Evolutionary conservation across 306 rosid genomes (phyloP).

Genomic region (Castanea mollissima): DNA sequence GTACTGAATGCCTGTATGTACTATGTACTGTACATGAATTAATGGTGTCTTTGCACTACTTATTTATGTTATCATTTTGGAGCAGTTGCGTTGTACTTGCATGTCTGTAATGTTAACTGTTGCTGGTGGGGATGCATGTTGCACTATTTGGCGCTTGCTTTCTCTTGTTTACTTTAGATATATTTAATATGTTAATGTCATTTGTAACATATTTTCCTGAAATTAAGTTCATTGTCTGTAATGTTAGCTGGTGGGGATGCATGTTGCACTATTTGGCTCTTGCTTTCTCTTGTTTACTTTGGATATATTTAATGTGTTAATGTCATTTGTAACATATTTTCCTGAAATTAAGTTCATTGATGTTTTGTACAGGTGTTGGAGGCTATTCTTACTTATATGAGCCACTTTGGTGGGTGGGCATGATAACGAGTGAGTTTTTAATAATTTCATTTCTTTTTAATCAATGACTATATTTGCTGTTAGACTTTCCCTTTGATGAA

Average conservation of each 20-base stretch:
- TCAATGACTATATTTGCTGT: neutral
- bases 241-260: neutral
- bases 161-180: neutral
- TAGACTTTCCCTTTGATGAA: neutral
- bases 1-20: neutral
- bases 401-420: slow-evolving; percentile 99
- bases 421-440: slow-evolving; percentile 88
- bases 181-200: neutral
- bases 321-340: neutral
- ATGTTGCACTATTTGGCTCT: neutral
- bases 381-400: slow-evolving; percentile 98
- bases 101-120: neutral
- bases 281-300: neutral
- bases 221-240: slow-evolving; percentile 22
- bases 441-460: slow-evolving; percentile 19
- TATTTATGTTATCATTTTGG: neutral
- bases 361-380: slow-evolving; percentile 70
- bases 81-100: neutral
- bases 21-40: neutral
- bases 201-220: neutral
- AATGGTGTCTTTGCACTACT: neutral
- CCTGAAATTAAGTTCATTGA: slow-evolving; percentile 27
- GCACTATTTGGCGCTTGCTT: neutral
- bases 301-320: neutral
- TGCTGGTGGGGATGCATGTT: neutral